Percentiles rank a stretch among this genome's conserved stretches.
phyloP scores from a whole-genome alignment of 1,284 basidiomycete genomes.

The Dichomitus squalens region DNA sequence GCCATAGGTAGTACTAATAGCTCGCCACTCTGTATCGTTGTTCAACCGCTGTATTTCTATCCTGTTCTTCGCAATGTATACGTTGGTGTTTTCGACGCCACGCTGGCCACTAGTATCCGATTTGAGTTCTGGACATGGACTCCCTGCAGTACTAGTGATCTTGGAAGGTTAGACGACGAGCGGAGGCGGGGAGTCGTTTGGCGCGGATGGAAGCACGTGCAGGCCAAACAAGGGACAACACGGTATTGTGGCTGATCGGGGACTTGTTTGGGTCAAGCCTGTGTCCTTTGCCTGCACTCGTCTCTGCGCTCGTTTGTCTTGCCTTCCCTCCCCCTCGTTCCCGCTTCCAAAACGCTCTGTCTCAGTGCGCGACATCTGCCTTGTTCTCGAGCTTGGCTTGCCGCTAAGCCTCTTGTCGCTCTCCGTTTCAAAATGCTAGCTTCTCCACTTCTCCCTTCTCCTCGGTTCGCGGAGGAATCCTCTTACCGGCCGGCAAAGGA shows the following conservation, averaged over 20 bases:
- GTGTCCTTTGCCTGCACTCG: neutral
- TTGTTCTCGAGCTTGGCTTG: neutral
- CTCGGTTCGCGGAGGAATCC: constrained; percentile 51
- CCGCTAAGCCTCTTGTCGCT: neutral
- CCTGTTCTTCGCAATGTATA: no score
- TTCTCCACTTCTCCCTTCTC: constrained; percentile 54
- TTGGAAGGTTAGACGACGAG: neutral
- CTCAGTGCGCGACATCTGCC: constrained; percentile 1
- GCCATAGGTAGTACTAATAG: no score
- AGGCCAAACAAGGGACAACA: constrained; percentile 17
- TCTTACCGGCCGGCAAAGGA: constrained; percentile 66
- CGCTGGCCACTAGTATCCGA: no score
- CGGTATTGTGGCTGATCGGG: constrained; percentile 15
- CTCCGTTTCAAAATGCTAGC: constrained; percentile 52
- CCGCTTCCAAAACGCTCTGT: neutral
- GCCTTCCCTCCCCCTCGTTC: neutral
- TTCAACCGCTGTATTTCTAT: no score
- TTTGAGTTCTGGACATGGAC: no score
- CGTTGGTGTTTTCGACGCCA: no score
- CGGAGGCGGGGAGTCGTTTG: no score
- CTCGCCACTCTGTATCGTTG: no score
- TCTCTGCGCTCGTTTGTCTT: neutral
- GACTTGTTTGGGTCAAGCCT: constrained; percentile 11
- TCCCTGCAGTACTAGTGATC: neutral
- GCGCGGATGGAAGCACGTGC: constrained; percentile 13